phyloP scores from a whole-genome alignment of 129 eudicot species.

The Rutidosis leptorrhynchoides region DNA sequence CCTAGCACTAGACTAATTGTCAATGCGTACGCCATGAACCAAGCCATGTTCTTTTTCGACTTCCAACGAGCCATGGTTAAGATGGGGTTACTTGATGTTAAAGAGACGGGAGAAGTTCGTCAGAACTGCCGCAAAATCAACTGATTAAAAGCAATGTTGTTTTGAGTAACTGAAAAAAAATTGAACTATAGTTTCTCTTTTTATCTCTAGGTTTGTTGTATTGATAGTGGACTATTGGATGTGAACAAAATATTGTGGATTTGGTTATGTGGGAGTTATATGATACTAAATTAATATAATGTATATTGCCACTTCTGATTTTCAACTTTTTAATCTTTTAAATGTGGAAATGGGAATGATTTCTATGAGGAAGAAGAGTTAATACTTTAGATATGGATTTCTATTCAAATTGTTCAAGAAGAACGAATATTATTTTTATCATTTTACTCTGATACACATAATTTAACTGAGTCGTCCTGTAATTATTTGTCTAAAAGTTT shows the following conservation, averaged over 20 bases:
- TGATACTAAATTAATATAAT: constrained; percentile 5
- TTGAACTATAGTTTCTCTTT: not conserved
- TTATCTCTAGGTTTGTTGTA: constrained; percentile 13
- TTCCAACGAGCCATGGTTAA: constrained; percentile 86
- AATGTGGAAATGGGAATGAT: too few species aligned
- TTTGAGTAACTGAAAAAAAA: not conserved
- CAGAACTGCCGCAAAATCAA: constrained; percentile 52
- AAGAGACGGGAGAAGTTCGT: constrained; percentile 85
- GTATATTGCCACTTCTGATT: not conserved
- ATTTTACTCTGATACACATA: too few species aligned
- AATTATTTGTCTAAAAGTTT: too few species aligned
- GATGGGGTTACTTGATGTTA: constrained; percentile 82
- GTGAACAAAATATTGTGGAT: constrained; percentile 22
- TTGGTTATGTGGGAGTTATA: constrained; percentile 25
- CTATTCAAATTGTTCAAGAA: too few species aligned
- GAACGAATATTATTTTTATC: too few species aligned
- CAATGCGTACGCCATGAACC: constrained; percentile 65
- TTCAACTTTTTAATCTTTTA: too few species aligned
- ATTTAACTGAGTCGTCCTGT: too few species aligned
- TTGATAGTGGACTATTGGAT: constrained; percentile 10
- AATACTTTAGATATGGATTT: too few species aligned
- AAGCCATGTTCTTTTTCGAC: constrained; percentile 86
- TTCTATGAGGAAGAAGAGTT: too few species aligned
- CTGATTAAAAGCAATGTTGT: constrained; percentile 22
- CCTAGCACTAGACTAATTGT: constrained; percentile 60